phyloP scores from a whole-genome alignment of 164 flowering plant species.

The Sedum album region DNA sequence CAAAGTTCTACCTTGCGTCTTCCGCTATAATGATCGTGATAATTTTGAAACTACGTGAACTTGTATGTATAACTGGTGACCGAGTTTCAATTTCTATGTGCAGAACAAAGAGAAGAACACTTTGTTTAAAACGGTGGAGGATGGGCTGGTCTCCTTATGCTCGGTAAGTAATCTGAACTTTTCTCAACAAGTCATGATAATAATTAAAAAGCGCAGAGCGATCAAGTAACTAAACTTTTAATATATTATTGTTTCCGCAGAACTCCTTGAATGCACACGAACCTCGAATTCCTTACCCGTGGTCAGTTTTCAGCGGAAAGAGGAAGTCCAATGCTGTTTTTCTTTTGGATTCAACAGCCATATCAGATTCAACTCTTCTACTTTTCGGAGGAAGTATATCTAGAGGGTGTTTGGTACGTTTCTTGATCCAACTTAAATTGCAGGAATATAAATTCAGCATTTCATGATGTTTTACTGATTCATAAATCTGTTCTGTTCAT shows the following conservation, averaged over 20 bases:
- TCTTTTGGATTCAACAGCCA: neutral
- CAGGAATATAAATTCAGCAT: neutral
- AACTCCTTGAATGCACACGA: conserved; percentile 2
- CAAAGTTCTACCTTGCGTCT: neutral
- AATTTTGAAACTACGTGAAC: neutral
- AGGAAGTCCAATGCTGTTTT: neutral
- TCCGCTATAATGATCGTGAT: neutral
- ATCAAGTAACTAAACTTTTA: neutral
- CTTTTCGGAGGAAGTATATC: neutral
- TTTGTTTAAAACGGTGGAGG: conserved; percentile 85
- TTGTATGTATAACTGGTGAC: neutral
- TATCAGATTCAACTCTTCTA: conserved; percentile 3
- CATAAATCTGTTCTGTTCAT: neutral
- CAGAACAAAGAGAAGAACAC: conserved; percentile 86
- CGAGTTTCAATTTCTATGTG: conserved; percentile 3
- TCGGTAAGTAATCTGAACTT: conserved; percentile 40
- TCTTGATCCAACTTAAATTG: neutral
- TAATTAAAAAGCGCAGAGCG: neutral
- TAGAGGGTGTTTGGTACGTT: neutral
- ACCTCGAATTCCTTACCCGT: neutral
- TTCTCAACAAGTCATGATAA: neutral
- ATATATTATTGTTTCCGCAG: neutral
- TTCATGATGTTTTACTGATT: neutral
- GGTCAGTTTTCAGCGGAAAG: conserved; percentile 7
- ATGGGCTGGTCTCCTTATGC: conserved; percentile 80